Base-by-base conservation (phyloP, 768 basidiomycete genomes). In the Nidularia sp. region DNA sequence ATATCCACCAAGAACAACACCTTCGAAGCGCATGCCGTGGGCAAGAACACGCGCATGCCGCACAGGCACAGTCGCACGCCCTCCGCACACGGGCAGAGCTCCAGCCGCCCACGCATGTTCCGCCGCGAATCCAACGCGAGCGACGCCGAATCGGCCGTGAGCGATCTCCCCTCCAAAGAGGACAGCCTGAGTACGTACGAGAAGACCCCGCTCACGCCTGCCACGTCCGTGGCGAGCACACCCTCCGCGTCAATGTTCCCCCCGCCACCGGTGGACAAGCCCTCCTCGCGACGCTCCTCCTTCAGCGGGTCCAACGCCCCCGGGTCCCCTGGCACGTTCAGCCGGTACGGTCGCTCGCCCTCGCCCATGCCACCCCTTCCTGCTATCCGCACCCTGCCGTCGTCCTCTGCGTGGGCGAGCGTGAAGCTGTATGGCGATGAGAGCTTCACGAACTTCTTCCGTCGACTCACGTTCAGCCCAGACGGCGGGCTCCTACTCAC, bases 341-440 rank as follows among this genome's bases (percentile, higher is more conserved):
- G 65, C 47, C 74, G 86, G 52, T 90, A 86, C 67, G 90, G 83
- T 2, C 86, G 90, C 47, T 93, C 89, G 1, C 91, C 91, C 2
- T 91, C 90, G 0, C 92, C 91, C 1, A 91, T 92, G 85, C 88
- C 91, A 8, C 92, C 94, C 4, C 80, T 98, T 2, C 96, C 96
- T 22, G 95, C 95, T 29, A 96, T 98, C 60, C 84, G 94, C 34
- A 81, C 85, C 9, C 79, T 86, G 2, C 75, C 84, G 5, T 71
- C 80, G 5, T 72, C 79, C 31, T 62, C 68, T 10, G 64, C 76
- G 13, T 88, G 84, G 86, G 76, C 80, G 1, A 78, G 76, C 42
- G 83, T 93, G 53, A 86, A 86, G 62, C 74, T 99, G 10, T 99
- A 98, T 62, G 93, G 95, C 45, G 96, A 98, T 67, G 95, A 98